phyloP scores from a whole-genome alignment of 139 green algal species.

The Nannochloris sp. region DNA sequence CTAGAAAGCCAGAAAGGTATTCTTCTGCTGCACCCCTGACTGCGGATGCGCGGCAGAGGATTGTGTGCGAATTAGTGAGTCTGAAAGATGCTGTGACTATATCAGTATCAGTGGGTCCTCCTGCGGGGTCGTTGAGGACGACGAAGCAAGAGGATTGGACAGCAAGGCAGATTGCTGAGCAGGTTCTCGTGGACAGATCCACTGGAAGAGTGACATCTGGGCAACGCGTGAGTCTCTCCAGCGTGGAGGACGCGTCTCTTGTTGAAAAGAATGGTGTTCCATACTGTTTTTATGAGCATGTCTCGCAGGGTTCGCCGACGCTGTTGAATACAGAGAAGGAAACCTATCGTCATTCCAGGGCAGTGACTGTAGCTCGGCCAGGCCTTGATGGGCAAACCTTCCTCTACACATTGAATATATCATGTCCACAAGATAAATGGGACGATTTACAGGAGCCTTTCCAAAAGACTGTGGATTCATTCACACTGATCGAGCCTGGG shows the following conservation, averaged over 20 bases:
- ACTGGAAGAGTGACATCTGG: slow-evolving; percentile 61
- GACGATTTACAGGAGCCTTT: slow-evolving; percentile 14
- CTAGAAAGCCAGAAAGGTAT: slow-evolving; percentile 63
- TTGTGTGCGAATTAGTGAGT: slow-evolving; percentile 60
- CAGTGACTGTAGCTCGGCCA: slow-evolving; percentile 43
- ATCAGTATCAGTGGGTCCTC: slow-evolving; percentile 38
- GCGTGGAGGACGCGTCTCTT: slow-evolving; percentile 44
- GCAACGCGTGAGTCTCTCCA: slow-evolving; percentile 64
- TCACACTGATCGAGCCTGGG: slow-evolving; percentile 24
- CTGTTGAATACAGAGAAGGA: slow-evolving; percentile 35
- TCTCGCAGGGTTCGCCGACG: slow-evolving; percentile 66
- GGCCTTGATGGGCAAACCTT: slow-evolving; percentile 49
- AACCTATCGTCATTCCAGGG: slow-evolving; percentile 65
- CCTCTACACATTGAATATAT: slow-evolving; percentile 78
- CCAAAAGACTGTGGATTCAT: slow-evolving; percentile 32
- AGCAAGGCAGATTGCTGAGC: slow-evolving; percentile 58
- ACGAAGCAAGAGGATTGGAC: slow-evolving; percentile 39
- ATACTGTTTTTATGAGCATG: slow-evolving; percentile 77
- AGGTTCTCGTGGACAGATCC: slow-evolving; percentile 73
- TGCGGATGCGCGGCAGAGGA: slow-evolving; percentile 71
- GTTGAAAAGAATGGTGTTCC: slow-evolving; percentile 29
- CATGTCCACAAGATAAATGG: slow-evolving; percentile 54
- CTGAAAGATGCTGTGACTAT: slow-evolving; percentile 27
- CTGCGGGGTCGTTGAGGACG: slow-evolving; percentile 32
- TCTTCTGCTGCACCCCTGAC: slow-evolving; percentile 60